Evolutionary conservation across 108 stramenopile species (phyloP).

Genomic region (Conticribra weissflogii): DNA sequence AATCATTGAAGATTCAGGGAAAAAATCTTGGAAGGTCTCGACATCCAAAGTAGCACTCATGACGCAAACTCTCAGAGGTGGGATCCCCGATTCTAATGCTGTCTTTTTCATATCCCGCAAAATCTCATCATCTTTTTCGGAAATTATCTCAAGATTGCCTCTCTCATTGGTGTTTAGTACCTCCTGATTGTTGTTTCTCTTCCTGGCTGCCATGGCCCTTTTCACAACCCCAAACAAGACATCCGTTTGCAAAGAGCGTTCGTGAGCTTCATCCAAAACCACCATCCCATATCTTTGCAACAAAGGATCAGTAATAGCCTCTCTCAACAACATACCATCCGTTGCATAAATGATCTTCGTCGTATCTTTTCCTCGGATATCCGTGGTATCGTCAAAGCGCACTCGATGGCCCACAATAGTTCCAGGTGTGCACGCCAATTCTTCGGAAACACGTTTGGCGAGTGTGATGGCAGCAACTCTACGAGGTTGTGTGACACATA

Average conservation of each 20-base stretch:
- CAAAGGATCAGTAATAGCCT: conserved; percentile 87
- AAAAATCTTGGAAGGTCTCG: conserved; percentile 83
- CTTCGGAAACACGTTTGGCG: conserved; percentile 91
- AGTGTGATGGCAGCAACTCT: conserved; percentile 96
- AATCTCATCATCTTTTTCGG: conserved; percentile 56
- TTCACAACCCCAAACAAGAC: conserved; percentile 93
- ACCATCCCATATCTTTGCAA: conserved; percentile 83
- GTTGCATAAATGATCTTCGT: conserved; percentile 93
- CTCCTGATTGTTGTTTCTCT: conserved; percentile 1
- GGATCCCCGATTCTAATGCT: conserved; percentile 53
- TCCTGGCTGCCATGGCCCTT: conserved; percentile 73
- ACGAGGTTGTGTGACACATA: conserved; percentile 93
- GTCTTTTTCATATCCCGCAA: conserved; percentile 43
- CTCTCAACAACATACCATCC: conserved; percentile 97
- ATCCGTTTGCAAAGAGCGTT: conserved; percentile 95
- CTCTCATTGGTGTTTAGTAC: not conserved
- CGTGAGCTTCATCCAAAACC: conserved; percentile 97
- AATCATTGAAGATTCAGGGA: conserved; percentile 63
- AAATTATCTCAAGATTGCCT: not conserved
- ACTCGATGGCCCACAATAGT: conserved; percentile 91
- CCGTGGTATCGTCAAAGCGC: conserved; percentile 92
- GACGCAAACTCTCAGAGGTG: conserved; percentile 88
- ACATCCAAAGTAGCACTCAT: conserved; percentile 98
- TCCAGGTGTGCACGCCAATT: conserved; percentile 70
- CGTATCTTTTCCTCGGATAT: conserved; percentile 38